These are phyloP conservation scores for Oenanthe sinensis DNA, from an alignment of 129 eudicot species.

Conservation along the genomic window DNA sequence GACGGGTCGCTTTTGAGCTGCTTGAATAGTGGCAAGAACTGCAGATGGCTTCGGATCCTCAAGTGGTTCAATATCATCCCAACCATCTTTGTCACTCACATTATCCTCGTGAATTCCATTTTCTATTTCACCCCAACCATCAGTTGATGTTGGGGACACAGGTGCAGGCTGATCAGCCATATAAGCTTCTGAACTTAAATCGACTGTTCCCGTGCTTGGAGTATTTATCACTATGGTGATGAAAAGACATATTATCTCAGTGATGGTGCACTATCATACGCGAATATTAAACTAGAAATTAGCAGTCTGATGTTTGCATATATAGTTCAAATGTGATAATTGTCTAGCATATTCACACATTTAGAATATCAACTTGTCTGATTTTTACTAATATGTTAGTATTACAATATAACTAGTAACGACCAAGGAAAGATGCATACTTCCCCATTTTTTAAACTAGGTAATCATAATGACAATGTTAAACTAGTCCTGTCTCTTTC, in stretches of 20 bases:
- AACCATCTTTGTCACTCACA: constrained; percentile 77
- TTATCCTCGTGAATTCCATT: constrained; percentile 55
- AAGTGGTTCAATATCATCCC: constrained; percentile 95
- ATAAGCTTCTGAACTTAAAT: constrained; percentile 39
- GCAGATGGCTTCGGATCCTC: constrained; percentile 75
- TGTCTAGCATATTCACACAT: neutral
- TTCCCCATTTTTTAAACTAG: neutral
- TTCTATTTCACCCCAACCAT: constrained; percentile 96
- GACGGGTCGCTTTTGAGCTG: constrained; percentile 93
- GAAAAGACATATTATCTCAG: neutral
- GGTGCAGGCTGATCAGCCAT: constrained; percentile 52
- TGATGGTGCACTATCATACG: neutral
- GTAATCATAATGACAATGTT: neutral
- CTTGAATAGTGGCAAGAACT: constrained; percentile 75
- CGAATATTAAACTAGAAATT: neutral
- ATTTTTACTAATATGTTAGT: neutral
- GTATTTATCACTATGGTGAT: constrained; percentile 21
- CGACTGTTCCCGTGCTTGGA: constrained; percentile 28
- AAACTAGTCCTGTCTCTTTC: neutral
- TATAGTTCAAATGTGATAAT: neutral
- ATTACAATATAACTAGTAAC: neutral
- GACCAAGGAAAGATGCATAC: neutral
- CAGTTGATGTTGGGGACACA: constrained; percentile 75
- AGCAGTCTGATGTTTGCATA: neutral
- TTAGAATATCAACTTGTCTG: neutral